Percentiles rank a stretch among this genome's conserved stretches.
These are phyloP conservation scores for Cyberlindnera petersonii DNA, from an alignment of 805 yeast species.

Conservation along the genomic window DNA sequence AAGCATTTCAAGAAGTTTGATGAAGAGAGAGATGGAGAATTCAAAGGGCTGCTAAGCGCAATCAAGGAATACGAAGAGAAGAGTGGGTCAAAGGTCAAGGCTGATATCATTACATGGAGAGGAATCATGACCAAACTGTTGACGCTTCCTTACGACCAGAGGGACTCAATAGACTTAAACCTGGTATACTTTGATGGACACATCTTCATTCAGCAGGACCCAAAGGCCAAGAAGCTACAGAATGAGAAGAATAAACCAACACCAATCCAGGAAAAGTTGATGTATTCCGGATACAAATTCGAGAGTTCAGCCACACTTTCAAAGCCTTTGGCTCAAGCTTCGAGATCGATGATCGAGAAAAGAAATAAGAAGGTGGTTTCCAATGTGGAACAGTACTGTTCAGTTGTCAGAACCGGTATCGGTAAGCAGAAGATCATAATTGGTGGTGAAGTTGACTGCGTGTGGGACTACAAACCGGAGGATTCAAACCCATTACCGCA, in stretches of 20 bases:
- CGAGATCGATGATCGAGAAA: slow-evolving; percentile 64
- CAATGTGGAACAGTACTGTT: slow-evolving; percentile 71
- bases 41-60: slow-evolving; percentile 55
- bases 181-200: slow-evolving; percentile 73
- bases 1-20: slow-evolving; percentile 54
- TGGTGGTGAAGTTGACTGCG: slow-evolving; percentile 92
- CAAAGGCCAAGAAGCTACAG: slow-evolving; percentile 24
- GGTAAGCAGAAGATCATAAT: slow-evolving; percentile 64
- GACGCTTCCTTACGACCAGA: slow-evolving; percentile 56
- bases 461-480: slow-evolving; percentile 72
- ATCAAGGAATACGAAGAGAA: slow-evolving; percentile 52
- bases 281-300: slow-evolving; percentile 78
- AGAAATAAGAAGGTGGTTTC: slow-evolving; percentile 58
- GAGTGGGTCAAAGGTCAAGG: slow-evolving; percentile 41
- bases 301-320: slow-evolving; percentile 73
- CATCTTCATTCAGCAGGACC: slow-evolving; percentile 50
- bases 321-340: slow-evolving; percentile 67
- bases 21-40: slow-evolving; percentile 51
- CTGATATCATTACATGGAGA: slow-evolving; percentile 77
- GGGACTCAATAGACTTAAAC: slow-evolving; percentile 57
- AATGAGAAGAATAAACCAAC: slow-evolving; percentile 25
- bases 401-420: slow-evolving; percentile 82
- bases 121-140: slow-evolving; percentile 77
- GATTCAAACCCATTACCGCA: slow-evolving; percentile 46
- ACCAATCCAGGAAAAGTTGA: slow-evolving; percentile 37